phyloP scores from a whole-genome alignment of 2,329 filamentous ascomycete species.

The Penicillium verrucosum region DNA sequence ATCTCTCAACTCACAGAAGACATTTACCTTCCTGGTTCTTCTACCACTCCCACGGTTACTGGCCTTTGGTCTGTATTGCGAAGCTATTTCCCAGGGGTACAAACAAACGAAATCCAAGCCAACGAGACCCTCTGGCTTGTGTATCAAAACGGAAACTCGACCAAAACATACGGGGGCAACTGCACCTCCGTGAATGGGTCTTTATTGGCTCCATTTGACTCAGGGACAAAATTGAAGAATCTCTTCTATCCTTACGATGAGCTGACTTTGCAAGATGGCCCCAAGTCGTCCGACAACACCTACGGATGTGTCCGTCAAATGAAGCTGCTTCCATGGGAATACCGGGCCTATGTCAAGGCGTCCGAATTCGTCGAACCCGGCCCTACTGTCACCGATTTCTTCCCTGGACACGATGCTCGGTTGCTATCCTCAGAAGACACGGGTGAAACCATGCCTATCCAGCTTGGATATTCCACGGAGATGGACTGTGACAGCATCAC shows the following conservation, averaged over 20 bases:
- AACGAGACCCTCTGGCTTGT: slow-evolving; percentile 47
- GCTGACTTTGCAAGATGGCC: slow-evolving; percentile 48
- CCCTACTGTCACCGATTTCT: slow-evolving; percentile 58
- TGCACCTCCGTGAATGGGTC: slow-evolving; percentile 39
- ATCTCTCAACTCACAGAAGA: slow-evolving; percentile 56
- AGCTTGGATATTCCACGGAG: slow-evolving; percentile 55
- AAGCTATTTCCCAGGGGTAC: slow-evolving; percentile 47
- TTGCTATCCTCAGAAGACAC: slow-evolving; percentile 50
- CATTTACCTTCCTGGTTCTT: slow-evolving; percentile 52
- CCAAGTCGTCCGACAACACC: slow-evolving; percentile 45
- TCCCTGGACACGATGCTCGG: slow-evolving; percentile 59
- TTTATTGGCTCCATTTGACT: slow-evolving; percentile 56
- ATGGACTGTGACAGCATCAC: slow-evolving; percentile 60
- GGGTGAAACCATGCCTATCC: slow-evolving; percentile 47
- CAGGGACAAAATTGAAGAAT: slow-evolving; percentile 56
- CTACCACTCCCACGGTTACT: slow-evolving; percentile 52
- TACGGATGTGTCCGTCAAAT: slow-evolving; percentile 57
- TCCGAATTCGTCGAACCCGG: slow-evolving; percentile 49
- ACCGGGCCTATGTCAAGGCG: slow-evolving; percentile 58
- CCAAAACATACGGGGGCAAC: slow-evolving; percentile 55
- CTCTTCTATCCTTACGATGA: slow-evolving; percentile 62
- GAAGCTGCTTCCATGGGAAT: slow-evolving; percentile 55
- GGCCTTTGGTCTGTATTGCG: slow-evolving; percentile 62
- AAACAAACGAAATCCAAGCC: slow-evolving; percentile 43
- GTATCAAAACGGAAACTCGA: slow-evolving; percentile 47